Evolutionary conservation across 2,329 filamentous ascomycete genomes (phyloP).

Genomic region (Albifimbria verrucaria): DNA sequence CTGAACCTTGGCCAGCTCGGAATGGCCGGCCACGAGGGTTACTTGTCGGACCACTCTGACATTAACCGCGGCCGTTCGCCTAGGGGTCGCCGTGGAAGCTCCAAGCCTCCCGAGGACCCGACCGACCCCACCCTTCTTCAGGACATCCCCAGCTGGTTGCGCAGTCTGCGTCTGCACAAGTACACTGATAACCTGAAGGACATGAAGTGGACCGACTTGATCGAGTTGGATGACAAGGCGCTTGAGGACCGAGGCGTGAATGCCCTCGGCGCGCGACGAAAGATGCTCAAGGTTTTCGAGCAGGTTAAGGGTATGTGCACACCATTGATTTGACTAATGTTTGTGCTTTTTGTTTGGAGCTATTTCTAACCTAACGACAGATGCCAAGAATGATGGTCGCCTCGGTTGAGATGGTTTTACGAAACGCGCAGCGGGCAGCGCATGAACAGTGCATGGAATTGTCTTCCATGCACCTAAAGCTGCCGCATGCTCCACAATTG

Average conservation of each 20-base stretch:
- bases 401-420: conserved; percentile 37
- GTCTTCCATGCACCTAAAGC: not conserved
- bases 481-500: not conserved
- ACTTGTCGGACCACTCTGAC: conserved; percentile 91
- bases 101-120: conserved; percentile 96
- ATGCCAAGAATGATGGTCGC: conserved; percentile 70
- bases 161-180: conserved; percentile 93
- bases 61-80: conserved; percentile 88
- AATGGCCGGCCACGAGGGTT: conserved; percentile 71
- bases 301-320: conserved; percentile 71
- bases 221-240: conserved; percentile 89
- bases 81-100: conserved; percentile 86
- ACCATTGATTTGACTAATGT: not conserved
- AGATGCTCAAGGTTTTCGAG: conserved; percentile 99
- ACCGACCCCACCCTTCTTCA: conserved; percentile 87
- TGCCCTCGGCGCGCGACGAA: conserved; percentile 87
- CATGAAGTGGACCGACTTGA: conserved; percentile 89
- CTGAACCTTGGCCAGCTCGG: conserved; percentile 72
- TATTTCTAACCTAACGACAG: not conserved
- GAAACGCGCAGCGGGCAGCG: not conserved
- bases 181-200: conserved; percentile 99
- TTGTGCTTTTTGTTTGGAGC: not conserved
- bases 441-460: not conserved
- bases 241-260: conserved; percentile 92
- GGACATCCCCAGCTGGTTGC: conserved; percentile 94